Conservation (phyloP, 805 yeast genomes). For the Metschnikowia bowlesiae region DNA sequence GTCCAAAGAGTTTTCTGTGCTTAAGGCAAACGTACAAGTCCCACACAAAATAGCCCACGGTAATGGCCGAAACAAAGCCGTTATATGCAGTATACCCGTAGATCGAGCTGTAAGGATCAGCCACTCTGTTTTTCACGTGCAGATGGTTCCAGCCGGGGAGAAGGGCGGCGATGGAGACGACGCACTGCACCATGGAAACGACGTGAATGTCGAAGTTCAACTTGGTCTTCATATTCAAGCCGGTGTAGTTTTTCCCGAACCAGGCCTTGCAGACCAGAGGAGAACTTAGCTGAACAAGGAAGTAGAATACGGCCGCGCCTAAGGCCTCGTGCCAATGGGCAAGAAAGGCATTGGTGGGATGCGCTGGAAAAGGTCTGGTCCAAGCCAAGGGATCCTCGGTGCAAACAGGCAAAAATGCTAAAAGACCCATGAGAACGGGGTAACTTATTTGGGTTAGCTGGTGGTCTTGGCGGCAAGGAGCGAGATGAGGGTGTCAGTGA, state of each 20-base stretch:
- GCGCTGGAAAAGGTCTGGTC: conserved; percentile 44
- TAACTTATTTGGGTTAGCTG: no score
- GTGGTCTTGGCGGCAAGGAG: no score
- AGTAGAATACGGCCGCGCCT: conserved; percentile 58
- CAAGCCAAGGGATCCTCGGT: conserved; percentile 41
- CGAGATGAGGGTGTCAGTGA: no score
- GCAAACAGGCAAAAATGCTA: conserved; percentile 21
- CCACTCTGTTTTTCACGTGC: conserved; percentile 30
- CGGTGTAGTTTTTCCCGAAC: conserved; percentile 54
- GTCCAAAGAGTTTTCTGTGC: conserved; percentile 67
- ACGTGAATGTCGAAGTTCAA: conserved; percentile 86
- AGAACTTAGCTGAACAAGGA: conserved; percentile 47
- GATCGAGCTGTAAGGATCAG: conserved; percentile 42
- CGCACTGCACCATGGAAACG: conserved; percentile 81
- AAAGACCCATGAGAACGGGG: not conserved
- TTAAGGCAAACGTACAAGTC: conserved; percentile 67
- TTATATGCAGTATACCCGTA: conserved; percentile 73
- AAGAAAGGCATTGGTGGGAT: conserved; percentile 38
- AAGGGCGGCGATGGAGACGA: conserved; percentile 55
- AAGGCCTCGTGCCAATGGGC: conserved; percentile 77
- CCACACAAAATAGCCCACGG: conserved; percentile 90
- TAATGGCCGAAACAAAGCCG: conserved; percentile 66
- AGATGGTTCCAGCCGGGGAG: conserved; percentile 64
- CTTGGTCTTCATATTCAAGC: conserved; percentile 42
- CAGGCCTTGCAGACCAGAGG: conserved; percentile 45